Evolutionary conservation across 2,329 filamentous ascomycete species (phyloP).

Genomic region (Metarhizium rileyi): DNA sequence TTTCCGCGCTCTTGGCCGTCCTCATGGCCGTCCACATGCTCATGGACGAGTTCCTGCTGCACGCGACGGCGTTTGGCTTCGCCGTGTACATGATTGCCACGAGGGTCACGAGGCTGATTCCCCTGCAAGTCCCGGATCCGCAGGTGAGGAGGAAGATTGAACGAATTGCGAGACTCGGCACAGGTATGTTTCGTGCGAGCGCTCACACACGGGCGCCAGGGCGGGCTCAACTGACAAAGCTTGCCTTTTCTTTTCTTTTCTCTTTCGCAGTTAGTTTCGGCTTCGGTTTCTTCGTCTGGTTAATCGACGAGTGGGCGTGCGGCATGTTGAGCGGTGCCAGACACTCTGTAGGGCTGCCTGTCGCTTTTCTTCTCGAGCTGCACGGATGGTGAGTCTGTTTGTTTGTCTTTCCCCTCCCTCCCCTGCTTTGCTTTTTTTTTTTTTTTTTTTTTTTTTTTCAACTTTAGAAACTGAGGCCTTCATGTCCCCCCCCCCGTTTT

Average conservation of each 20-base stretch:
- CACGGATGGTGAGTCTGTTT: slow-evolving; percentile 31
- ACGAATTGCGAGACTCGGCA: slow-evolving; percentile 12
- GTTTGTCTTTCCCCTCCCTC: too few species aligned
- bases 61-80: slow-evolving; percentile 25
- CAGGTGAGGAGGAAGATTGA: slow-evolving; percentile 11
- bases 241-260: too few species aligned
- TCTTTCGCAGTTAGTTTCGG: slow-evolving; percentile 26
- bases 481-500: not conserved
- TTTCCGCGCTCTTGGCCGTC: slow-evolving; percentile 16
- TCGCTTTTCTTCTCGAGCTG: slow-evolving; percentile 29
- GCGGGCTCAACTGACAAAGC: not conserved
- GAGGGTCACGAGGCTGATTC: slow-evolving; percentile 20
- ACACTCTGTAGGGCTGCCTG: slow-evolving; percentile 22
- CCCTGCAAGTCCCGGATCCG: slow-evolving; percentile 20
- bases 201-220: too few species aligned
- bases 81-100: slow-evolving; percentile 25
- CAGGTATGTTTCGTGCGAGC: slow-evolving; percentile 12
- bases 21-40: slow-evolving; percentile 32
- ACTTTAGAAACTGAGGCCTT: too few species aligned
- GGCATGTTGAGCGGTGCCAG: slow-evolving; percentile 16
- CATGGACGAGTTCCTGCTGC: slow-evolving; percentile 32
- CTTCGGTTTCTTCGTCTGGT: slow-evolving; percentile 29
- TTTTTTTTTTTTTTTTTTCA: too few species aligned
- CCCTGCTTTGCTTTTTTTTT: too few species aligned
- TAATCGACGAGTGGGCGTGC: slow-evolving; percentile 28